Base-by-base conservation (phyloP, 306 rosid genomes). In the Medicago ruthenica region DNA sequence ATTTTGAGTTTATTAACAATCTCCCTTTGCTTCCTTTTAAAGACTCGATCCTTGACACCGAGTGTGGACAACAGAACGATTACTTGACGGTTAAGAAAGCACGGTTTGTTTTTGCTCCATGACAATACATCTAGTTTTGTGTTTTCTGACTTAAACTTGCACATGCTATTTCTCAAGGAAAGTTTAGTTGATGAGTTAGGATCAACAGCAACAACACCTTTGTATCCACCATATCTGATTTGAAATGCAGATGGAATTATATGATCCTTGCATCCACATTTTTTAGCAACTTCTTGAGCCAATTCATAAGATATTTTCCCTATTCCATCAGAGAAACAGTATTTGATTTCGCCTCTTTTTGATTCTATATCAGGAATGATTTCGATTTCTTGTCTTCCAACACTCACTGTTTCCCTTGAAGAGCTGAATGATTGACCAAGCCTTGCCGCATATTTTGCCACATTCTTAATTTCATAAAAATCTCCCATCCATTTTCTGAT, bases 391-490 rank as follows among this genome's bases (percentile, higher is more conserved):
- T 78, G 10, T 62, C 55, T 48, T 20, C 12, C 14, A 50, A 91
- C 96, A 51, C 74, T 88, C 3, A 80, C 78, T n/a, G 96, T 87
- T 83, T 93, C 97, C 8, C 89, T 84, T 3, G 98, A 93, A 14
- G 98, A 91, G 27, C 97, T 82, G 75, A 93, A 89, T 17, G 98
- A 93, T 83, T 93, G 98, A 7, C 97, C 98, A 16, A 91, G 68
- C 68, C 97, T 85, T 20, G 98, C 98, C 66, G 97, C 96, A 79
- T 88, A 91, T 83, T 91, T 93, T 18, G 98, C 98, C 59, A 93
- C 97, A 75, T 89, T 93, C 83, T 59, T 88, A 67, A 91, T 91
- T 14, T 17, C 36, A 24, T 74, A 9, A 82, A 93, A 93, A 54
- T 91, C 59, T 40, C 98, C 96, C 96, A 93, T 88, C 89, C 88